Percentiles rank a stretch among this genome's conserved stretches.
These are phyloP conservation scores for Auricularia sp. DNA, from an alignment of 768 basidiomycete species.

Conservation along the genomic window DNA sequence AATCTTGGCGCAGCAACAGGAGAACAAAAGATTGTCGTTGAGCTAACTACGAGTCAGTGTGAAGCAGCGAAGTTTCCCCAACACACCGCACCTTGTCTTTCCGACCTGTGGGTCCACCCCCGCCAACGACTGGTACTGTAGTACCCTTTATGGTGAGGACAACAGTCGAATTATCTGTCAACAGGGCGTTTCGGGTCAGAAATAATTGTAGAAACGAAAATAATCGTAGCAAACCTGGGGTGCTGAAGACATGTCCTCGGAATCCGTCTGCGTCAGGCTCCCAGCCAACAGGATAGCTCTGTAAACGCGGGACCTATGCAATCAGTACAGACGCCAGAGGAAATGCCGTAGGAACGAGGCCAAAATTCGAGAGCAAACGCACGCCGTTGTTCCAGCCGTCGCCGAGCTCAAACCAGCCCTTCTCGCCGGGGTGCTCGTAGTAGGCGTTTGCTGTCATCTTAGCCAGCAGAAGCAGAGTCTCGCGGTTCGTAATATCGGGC, in stretches of 20 bases:
- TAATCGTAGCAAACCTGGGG: conserved; percentile 14
- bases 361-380: conserved; percentile 6
- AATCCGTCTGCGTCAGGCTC: conserved; percentile 79
- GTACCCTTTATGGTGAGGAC: conserved; percentile 91
- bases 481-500: conserved; percentile 68
- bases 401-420: conserved; percentile 69
- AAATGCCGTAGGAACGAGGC: not conserved
- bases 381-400: conserved; percentile 52
- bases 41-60: conserved; percentile 18
- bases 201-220: not conserved
- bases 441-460: conserved; percentile 97
- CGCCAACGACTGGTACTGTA: conserved; percentile 61
- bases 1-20: conserved; percentile 87
- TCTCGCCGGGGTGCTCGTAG: conserved; percentile 42
- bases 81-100: conserved; percentile 53
- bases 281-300: conserved; percentile 88
- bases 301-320: not conserved
- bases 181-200: not conserved
- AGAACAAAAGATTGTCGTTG: conserved; percentile 89
- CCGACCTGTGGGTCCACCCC: conserved; percentile 72
- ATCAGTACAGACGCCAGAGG: too few relatives aligned
- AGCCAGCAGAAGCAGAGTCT: conserved; percentile 70
- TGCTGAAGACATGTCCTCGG: conserved; percentile 85
- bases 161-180: conserved; percentile 65
- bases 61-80: too few relatives aligned